Conservation (phyloP, 768 basidiomycete species). For the Termitomyces bulborhizus region DNA sequence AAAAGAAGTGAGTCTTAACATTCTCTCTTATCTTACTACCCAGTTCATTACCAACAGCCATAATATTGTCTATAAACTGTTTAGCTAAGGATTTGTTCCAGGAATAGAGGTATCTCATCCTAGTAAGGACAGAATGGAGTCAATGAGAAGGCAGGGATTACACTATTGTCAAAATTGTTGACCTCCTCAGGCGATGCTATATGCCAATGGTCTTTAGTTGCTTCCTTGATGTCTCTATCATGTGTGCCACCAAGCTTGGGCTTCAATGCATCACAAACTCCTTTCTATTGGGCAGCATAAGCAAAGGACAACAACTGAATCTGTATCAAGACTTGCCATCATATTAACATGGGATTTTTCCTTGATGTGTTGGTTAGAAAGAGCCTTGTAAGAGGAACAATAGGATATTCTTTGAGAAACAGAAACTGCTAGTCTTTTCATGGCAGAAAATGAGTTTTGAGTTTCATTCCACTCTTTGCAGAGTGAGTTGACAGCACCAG, state of each 20-base stretch:
- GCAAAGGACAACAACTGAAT: background rate
- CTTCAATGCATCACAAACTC: background rate
- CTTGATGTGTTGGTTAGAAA: background rate
- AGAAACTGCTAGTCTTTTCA: background rate
- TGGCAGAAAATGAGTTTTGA: background rate
- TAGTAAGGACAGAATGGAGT: background rate
- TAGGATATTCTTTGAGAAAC: background rate
- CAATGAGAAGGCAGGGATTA: background rate
- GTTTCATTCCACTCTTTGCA: background rate
- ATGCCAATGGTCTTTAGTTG: background rate
- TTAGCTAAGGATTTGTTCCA: background rate
- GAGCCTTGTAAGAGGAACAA: background rate
- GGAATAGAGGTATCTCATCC: background rate
- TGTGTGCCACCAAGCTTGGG: background rate
- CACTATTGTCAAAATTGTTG: background rate
- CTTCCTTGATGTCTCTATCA: background rate
- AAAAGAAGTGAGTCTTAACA: background rate
- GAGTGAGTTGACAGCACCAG: background rate
- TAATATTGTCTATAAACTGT: background rate
- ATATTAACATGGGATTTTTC: background rate
- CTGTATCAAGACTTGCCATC: background rate
- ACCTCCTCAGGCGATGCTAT: background rate
- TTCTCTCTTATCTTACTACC: background rate
- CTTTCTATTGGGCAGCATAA: background rate
- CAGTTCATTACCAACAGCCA: background rate